Percentiles rank a stretch among this genome's conserved stretches.
These are phyloP conservation scores for Toxoplasma gondii DNA, from an alignment of 169 alveolate genomes.

Conservation along the genomic window DNA sequence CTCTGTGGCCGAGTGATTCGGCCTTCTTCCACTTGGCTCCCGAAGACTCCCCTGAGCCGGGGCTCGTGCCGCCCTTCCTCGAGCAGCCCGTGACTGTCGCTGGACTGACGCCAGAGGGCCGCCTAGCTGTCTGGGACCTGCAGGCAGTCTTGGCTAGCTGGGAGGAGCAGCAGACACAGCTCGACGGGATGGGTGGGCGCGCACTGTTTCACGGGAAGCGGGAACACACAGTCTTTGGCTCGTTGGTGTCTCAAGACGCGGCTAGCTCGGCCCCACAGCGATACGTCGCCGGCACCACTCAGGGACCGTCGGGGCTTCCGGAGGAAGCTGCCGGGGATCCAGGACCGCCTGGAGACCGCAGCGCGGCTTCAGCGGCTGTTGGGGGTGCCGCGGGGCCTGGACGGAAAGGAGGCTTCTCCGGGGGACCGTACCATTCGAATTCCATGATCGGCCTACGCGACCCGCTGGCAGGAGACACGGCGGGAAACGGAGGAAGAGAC, in stretches of 20 bases:
- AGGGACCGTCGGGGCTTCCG: too few species aligned
- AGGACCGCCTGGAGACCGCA: background rate
- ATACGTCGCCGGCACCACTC: background rate
- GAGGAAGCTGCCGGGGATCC: too few species aligned
- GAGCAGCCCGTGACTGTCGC: constrained; percentile 20
- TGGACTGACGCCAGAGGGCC: constrained; percentile 7
- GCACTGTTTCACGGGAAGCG: constrained; percentile 7
- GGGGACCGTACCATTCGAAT: background rate
- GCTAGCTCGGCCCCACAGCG: background rate
- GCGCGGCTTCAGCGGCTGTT: background rate
- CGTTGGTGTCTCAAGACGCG: background rate
- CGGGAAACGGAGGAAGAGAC: background rate
- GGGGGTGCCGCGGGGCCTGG: constrained; percentile 10
- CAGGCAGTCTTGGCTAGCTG: background rate
- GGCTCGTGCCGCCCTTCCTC: background rate
- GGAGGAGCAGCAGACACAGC: constrained; percentile 32
- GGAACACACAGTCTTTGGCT: background rate
- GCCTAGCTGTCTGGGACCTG: constrained; percentile 19
- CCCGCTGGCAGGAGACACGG: background rate
- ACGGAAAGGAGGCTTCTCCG: background rate
- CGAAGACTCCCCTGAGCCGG: background rate
- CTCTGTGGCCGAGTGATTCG: too few species aligned
- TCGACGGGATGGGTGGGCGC: background rate
- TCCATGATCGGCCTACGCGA: background rate
- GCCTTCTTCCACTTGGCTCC: background rate